Base-by-base conservation (phyloP, 139 green algal genomes). In the Nannochloris sp. region DNA sequence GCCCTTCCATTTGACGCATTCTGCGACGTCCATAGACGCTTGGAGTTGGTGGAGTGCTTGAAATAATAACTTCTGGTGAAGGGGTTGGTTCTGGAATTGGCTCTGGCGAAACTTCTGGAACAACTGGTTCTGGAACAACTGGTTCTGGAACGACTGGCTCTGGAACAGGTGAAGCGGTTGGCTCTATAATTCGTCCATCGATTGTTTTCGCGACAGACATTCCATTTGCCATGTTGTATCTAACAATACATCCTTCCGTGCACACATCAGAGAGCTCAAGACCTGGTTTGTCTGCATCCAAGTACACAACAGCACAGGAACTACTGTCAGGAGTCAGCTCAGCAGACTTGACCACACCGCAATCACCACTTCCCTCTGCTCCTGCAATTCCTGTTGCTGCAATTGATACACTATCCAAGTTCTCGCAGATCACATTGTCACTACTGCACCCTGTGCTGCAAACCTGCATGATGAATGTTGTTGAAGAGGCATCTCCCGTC, bases 401-500 rank as follows among this genome's bases (percentile, higher is more conserved):
- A 14, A 64, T 15, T 27, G 57, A 64, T 8, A 64, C 7, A 19
- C 19, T 44, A 16, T 58, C 5, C 21, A 64, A 31, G 1, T 21
- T 21, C 1, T 49, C 1, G 57, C 57, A 64, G 12, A 44, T 18
- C 23, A 57, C 4, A 15, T 58, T 7, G 23, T 3, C 21, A 31
- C 12, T 9, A 29, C 0, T 31, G 57, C 57, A 64, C 21, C 19
- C 40, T 16, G n/a, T 54, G 23, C 23, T 64, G 23, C 57, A 64
- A 11, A 64, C 57, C 27, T 64, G 57, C 15, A 64, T 50, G 56
- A 53, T 53, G n/a, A 53, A 53, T 18, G 46, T 53, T 53, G 55
- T 61, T n/a, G 29, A 61, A 12, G 31, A 61, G 16, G 55, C 29
- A 19, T 44, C 55, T 61, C 55, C 55, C 0, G 46, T 53, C 46